Conservation (phyloP, 257 asterid genomes). For the Dorcoceras hygrometricum region DNA sequence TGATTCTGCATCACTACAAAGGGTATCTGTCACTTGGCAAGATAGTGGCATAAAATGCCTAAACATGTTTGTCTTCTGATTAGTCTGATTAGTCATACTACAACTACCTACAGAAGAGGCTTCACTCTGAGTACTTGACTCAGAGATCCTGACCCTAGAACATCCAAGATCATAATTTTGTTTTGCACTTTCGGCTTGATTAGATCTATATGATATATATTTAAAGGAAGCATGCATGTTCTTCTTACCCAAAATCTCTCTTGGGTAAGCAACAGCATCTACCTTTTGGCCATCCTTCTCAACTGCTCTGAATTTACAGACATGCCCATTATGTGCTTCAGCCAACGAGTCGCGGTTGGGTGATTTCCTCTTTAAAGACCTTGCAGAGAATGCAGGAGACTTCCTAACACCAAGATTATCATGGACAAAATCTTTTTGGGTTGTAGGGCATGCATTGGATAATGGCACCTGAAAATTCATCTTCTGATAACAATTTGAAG, state of each 20-base stretch:
- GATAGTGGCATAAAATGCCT: conserved; percentile 32
- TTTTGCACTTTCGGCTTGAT: conserved; percentile 39
- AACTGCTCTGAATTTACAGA: conserved; percentile 42
- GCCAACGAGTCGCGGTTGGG: conserved; percentile 39
- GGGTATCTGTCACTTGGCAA: conserved; percentile 38
- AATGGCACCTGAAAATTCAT: conserved; percentile 31
- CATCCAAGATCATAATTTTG: conserved; percentile 31
- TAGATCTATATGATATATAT: conserved; percentile 42
- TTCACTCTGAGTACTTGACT: conserved; percentile 43
- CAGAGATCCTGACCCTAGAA: conserved; percentile 34
- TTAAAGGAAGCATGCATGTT: conserved; percentile 48
- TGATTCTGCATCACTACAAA: conserved; percentile 71
- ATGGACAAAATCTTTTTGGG: conserved; percentile 22
- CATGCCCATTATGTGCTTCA: conserved; percentile 45
- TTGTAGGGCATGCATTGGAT: conserved; percentile 32
- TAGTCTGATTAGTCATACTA: conserved; percentile 48
- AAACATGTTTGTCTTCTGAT: conserved; percentile 34
- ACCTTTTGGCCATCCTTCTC: conserved; percentile 59
- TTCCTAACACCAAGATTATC: background rate
- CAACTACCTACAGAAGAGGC: conserved; percentile 87
- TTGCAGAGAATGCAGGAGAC: background rate
- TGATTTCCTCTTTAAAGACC: conserved; percentile 40
- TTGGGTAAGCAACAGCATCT: conserved; percentile 69
- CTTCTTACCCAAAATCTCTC: conserved; percentile 46
- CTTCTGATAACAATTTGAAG: background rate